Evolutionary conservation across 345 rosid species (phyloP).

Genomic region (Linum trigynum): DNA sequence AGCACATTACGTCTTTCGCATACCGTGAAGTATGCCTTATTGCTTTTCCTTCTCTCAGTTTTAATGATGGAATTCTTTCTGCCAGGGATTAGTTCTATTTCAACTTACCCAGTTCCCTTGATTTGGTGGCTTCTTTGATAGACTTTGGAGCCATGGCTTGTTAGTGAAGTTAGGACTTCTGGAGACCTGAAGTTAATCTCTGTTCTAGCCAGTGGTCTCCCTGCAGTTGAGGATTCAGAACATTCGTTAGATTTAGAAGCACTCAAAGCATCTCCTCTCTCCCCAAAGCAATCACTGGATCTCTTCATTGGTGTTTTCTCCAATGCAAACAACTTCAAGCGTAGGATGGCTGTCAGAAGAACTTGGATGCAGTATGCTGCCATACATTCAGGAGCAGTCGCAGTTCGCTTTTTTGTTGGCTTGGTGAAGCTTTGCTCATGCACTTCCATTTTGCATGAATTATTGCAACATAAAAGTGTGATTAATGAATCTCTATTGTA

Average conservation of each 20-base stretch:
- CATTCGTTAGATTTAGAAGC: conserved; percentile 59
- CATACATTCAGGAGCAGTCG: conserved; percentile 65
- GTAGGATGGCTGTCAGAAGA: conserved; percentile 93
- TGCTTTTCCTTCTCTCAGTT: conserved; percentile 8
- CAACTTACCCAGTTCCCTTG: conserved; percentile 13
- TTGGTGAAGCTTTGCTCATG: conserved; percentile 46
- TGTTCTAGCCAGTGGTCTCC: conserved; percentile 77
- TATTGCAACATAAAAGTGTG: background rate
- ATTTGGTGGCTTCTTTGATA: conserved; percentile 23
- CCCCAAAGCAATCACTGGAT: conserved; percentile 44
- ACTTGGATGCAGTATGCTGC: conserved; percentile 96
- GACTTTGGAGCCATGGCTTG: conserved; percentile 98
- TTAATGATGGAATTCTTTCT: background rate
- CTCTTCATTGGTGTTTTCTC: conserved; percentile 93
- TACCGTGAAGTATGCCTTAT: conserved; percentile 66
- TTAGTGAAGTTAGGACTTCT: conserved; percentile 68
- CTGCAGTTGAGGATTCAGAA: conserved; percentile 80
- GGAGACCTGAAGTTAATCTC: conserved; percentile 72
- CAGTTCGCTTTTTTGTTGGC: conserved; percentile 95
- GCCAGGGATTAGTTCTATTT: background rate
- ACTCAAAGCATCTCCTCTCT: conserved; percentile 56
- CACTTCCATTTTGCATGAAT: background rate
- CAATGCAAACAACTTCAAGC: conserved; percentile 86
- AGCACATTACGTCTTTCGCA: conserved; percentile 89
- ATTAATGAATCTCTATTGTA: conserved; percentile 3